Percentiles rank a stretch among this genome's conserved stretches.
Conservation (phyloP, 179 eudicot species). For the Camellia oleifera region DNA sequence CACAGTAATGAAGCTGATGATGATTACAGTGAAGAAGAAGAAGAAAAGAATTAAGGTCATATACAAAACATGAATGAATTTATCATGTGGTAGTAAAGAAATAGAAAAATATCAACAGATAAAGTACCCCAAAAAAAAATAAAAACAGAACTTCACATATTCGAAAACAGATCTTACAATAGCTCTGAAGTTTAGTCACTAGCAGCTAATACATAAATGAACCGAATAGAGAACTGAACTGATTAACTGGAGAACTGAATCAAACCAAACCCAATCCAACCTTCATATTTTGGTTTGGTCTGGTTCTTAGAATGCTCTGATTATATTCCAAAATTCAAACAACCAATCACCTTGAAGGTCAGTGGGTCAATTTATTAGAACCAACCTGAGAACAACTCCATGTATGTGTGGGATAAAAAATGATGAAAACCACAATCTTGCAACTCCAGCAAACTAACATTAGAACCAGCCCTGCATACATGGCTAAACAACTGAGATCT, state of each 20-base stretch:
- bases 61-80: not conserved
- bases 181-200: not conserved
- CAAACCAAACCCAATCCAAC: not conserved
- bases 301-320: too few relatives aligned
- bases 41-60: not conserved
- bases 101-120: not conserved
- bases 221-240: not conserved
- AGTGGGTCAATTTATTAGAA: not conserved
- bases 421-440: not conserved
- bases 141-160: not conserved
- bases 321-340: not conserved
- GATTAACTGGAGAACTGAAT: not conserved
- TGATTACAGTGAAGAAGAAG: not conserved
- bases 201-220: not conserved
- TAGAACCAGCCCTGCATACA: not conserved
- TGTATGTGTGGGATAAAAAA: not conserved
- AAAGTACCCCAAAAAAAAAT: not conserved
- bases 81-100: not conserved
- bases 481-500: not conserved
- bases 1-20: conserved; percentile 3
- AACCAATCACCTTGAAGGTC: not conserved
- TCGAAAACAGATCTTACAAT: not conserved
- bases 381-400: not conserved
- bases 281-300: not conserved
- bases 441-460: not conserved